Conservation (phyloP, 2,329 filamentous ascomycete species). For the Cladosporium sp. region DNA sequence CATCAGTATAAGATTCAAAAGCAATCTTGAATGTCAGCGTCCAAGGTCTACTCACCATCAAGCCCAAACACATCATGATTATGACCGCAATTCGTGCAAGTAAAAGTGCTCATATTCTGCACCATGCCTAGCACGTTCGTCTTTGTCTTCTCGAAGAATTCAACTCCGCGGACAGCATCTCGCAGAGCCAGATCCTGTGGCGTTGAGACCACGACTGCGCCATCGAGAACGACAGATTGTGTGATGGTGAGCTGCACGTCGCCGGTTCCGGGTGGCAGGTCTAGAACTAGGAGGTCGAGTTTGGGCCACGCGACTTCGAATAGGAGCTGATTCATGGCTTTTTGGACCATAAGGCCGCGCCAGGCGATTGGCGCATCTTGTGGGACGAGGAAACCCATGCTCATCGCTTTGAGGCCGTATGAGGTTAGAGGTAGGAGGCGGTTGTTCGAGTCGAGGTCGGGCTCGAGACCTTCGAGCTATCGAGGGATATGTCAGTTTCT, state of each 20-base stretch:
- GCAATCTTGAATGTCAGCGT: background rate
- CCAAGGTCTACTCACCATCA: conserved; percentile 24
- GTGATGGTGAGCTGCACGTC: conserved; percentile 97
- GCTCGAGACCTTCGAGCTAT: conserved; percentile 31
- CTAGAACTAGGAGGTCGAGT: conserved; percentile 82
- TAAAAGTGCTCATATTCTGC: conserved; percentile 86
- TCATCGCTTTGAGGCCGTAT: conserved; percentile 97
- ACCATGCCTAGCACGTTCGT: conserved; percentile 82
- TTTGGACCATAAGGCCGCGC: conserved; percentile 97
- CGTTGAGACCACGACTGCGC: conserved; percentile 82
- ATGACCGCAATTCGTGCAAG: conserved; percentile 58
- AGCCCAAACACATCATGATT: conserved; percentile 35
- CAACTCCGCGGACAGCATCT: conserved; percentile 86
- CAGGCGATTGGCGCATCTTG: conserved; percentile 83
- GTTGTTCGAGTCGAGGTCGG: conserved; percentile 48
- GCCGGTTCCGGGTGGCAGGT: conserved; percentile 89
- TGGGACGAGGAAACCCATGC: conserved; percentile 88
- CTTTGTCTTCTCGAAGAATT: conserved; percentile 84
- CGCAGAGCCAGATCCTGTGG: conserved; percentile 90
- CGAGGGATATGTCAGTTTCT: background rate
- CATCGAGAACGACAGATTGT: conserved; percentile 87
- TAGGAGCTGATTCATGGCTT: conserved; percentile 89
- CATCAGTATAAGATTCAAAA: conserved; percentile 14
- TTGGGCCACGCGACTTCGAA: conserved; percentile 93
- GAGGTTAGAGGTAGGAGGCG: conserved; percentile 83